A percentile compares a stretch with the other conserved stretches of the same genome.
Conservation (phyloP, 805 yeast species). For the Cyberlindnera veronae region DNA sequence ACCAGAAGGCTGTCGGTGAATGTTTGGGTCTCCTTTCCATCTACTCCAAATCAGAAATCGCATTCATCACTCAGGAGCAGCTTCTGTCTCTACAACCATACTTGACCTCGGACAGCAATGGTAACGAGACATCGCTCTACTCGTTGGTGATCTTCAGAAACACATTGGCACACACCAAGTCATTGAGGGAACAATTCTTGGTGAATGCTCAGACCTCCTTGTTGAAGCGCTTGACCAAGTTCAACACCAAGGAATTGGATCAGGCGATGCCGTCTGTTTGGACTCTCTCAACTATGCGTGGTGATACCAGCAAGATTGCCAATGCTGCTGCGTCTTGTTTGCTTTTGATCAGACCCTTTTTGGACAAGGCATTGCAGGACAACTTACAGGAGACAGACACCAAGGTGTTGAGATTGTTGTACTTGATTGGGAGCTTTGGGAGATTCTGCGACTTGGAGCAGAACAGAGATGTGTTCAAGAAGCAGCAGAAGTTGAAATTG, state of each 20-base stretch:
- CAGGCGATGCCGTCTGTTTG: slow-evolving; percentile 73
- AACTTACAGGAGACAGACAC: slow-evolving; percentile 35
- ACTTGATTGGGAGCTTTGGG: slow-evolving; percentile 69
- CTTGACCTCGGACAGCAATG: slow-evolving; percentile 44
- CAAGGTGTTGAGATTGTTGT: slow-evolving; percentile 52
- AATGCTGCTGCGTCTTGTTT: slow-evolving; percentile 66
- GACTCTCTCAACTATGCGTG: slow-evolving; percentile 45
- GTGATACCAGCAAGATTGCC: slow-evolving; percentile 46
- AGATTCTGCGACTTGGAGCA: slow-evolving; percentile 60
- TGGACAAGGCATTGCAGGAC: slow-evolving; percentile 28
- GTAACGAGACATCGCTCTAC: slow-evolving; percentile 42
- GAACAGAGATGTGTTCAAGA: slow-evolving; percentile 36
- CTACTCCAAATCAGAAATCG: slow-evolving; percentile 49
- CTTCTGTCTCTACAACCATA: slow-evolving; percentile 63
- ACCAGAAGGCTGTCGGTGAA: slow-evolving; percentile 29
- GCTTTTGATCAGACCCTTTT: slow-evolving; percentile 44
- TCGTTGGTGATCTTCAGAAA: slow-evolving; percentile 52
- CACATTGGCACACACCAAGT: slow-evolving; percentile 40
- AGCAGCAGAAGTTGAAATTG: slow-evolving; percentile 36
- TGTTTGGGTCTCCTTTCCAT: slow-evolving; percentile 50
- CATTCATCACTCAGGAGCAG: slow-evolving; percentile 62
- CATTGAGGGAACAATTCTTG: slow-evolving; percentile 50
- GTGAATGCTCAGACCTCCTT: slow-evolving; percentile 47
- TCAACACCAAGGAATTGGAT: slow-evolving; percentile 57
- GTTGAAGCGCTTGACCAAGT: slow-evolving; percentile 55